A percentile compares a stretch with the other conserved stretches of the same genome.
These are phyloP conservation scores for Bretschneidera sinensis DNA, from an alignment of 345 rosid species.

Conservation along the genomic window DNA sequence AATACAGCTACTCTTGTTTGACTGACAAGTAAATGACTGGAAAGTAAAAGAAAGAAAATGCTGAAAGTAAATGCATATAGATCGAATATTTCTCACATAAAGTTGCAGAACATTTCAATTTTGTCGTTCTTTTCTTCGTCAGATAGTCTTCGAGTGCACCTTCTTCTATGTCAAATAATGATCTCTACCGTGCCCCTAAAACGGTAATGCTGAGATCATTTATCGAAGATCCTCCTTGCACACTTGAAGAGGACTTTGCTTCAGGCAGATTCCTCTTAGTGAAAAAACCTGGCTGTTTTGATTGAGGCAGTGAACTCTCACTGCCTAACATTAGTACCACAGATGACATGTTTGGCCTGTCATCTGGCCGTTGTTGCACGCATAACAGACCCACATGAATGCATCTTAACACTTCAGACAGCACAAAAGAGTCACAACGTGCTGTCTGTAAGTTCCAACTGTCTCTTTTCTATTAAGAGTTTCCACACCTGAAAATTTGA, in stretches of 20 bases:
- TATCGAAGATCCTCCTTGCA: not conserved
- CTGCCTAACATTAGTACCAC: conserved; percentile 16
- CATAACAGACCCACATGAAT: conserved; percentile 19
- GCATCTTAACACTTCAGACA: conserved; percentile 14
- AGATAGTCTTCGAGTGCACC: not conserved
- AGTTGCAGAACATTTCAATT: no score
- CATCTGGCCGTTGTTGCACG: conserved; percentile 10
- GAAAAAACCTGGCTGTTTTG: conserved; percentile 21
- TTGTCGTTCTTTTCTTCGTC: no score
- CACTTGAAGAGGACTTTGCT: not conserved
- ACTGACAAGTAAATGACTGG: no score
- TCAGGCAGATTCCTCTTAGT: conserved; percentile 2
- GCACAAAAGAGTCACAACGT: not conserved
- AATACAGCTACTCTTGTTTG: no score
- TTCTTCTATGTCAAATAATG: conserved; percentile 4
- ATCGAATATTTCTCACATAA: no score
- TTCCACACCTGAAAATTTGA: conserved; percentile 10
- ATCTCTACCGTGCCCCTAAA: not conserved
- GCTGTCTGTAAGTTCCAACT: conserved; percentile 5
- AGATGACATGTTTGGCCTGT: conserved; percentile 18
- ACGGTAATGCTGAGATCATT: not conserved
- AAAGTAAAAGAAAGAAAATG: no score
- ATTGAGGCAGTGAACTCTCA: conserved; percentile 14
- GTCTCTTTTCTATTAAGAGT: not conserved
- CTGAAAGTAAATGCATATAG: no score